Conservation (phyloP, 805 yeast species). For the Scheffersomyces coipomensis region DNA sequence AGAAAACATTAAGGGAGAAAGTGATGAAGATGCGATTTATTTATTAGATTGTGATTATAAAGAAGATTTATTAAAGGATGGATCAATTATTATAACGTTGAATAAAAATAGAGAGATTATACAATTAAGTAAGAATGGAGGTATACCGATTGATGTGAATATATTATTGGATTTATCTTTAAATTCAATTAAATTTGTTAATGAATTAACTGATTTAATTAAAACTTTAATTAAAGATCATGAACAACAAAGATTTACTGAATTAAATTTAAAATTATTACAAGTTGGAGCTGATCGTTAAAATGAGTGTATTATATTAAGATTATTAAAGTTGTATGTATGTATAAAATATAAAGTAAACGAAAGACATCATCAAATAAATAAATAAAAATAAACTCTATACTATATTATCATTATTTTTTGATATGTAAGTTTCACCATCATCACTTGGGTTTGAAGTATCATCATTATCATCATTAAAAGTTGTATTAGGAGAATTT, state of each 20-base stretch:
- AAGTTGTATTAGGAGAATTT: not conserved
- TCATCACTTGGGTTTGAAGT: not conserved
- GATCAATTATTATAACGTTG: conserved; percentile 78
- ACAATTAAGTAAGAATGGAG: conserved; percentile 89
- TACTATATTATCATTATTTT: conserved; percentile 5
- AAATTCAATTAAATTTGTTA: conserved; percentile 64
- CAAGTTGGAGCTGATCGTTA: conserved; percentile 34
- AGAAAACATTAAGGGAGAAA: conserved; percentile 68
- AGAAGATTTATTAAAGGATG: conserved; percentile 77
- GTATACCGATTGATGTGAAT: conserved; percentile 74
- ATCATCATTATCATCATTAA: not conserved
- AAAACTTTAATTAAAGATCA: conserved; percentile 55
- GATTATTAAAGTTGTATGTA: not conserved
- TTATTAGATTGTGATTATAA: conserved; percentile 72
- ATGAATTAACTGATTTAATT: conserved; percentile 62
- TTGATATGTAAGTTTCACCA: conserved; percentile 3
- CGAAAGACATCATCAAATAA: not conserved
- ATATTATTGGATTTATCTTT: conserved; percentile 66
- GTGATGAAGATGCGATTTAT: conserved; percentile 52
- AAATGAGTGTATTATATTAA: not conserved
- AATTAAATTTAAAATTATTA: conserved; percentile 26
- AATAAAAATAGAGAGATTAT: conserved; percentile 90
- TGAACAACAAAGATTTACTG: conserved; percentile 43
- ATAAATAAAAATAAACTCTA: not conserved
- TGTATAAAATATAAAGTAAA: not conserved